Evolutionary conservation across 768 basidiomycete genomes (phyloP).

Genomic region (Lactarius sp.): DNA sequence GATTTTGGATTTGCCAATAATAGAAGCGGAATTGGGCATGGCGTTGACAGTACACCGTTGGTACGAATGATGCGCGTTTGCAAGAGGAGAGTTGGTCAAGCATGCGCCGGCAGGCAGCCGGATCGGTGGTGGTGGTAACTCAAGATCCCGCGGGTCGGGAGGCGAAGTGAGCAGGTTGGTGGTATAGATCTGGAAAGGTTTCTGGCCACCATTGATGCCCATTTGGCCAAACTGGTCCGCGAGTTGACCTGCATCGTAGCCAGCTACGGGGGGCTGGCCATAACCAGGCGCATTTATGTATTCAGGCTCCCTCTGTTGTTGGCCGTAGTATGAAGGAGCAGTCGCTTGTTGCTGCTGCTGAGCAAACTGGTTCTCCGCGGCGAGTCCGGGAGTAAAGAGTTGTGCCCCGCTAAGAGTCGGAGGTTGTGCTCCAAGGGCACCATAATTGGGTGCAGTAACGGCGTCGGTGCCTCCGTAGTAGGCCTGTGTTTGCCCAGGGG

Average conservation of each 20-base stretch:
- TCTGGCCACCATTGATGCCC: slow-evolving; percentile 64
- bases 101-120: slow-evolving; percentile 80
- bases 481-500: slow-evolving; percentile 87
- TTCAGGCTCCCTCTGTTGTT: slow-evolving; percentile 35
- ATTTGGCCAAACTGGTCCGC: slow-evolving; percentile 86
- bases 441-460: slow-evolving; percentile 40
- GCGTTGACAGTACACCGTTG: slow-evolving; percentile 65
- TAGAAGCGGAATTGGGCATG: slow-evolving; percentile 23
- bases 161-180: slow-evolving; percentile 91
- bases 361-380: slow-evolving; percentile 60
- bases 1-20: slow-evolving; percentile 41
- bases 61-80: slow-evolving; percentile 87
- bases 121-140: slow-evolving; percentile 82
- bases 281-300: slow-evolving; percentile 44
- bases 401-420: slow-evolving; percentile 44
- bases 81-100: slow-evolving; percentile 68
- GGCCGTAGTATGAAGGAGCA: slow-evolving; percentile 49
- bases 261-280: slow-evolving; percentile 41
- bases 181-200: slow-evolving; percentile 74
- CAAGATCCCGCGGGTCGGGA: slow-evolving; percentile 83
- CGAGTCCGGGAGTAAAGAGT: slow-evolving; percentile 84
- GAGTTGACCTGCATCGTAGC: slow-evolving; percentile 45
- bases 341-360: slow-evolving; percentile 51
- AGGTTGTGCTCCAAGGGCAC: slow-evolving; percentile 40
- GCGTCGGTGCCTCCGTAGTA: slow-evolving; percentile 60